Conservation (phyloP, 176 grass and related monocot genomes). For the Cenchrus purpureus region DNA sequence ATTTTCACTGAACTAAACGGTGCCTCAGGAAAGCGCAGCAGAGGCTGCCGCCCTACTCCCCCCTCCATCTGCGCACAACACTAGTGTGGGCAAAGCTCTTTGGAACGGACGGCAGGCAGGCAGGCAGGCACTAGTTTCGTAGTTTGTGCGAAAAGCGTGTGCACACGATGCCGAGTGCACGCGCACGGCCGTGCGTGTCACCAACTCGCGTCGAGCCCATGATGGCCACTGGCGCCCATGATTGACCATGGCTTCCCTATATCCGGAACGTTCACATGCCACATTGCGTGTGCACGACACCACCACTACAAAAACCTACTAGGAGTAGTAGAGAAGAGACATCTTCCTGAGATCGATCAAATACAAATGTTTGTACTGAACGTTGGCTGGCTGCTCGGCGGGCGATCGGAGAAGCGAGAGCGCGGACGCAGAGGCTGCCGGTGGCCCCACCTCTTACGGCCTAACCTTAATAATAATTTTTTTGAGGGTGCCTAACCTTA, state of each 20-base stretch:
- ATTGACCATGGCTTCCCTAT: background rate
- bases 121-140: background rate
- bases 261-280: slow-evolving; percentile 36
- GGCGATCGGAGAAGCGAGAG: background rate
- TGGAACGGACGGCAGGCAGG: background rate
- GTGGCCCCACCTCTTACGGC: background rate
- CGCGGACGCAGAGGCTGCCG: background rate
- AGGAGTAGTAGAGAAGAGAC: too few species aligned
- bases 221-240: background rate
- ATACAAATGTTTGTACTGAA: too few species aligned
- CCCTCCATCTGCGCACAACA: background rate
- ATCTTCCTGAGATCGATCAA: too few species aligned
- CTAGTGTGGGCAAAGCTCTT: background rate
- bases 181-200: slow-evolving; percentile 15
- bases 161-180: background rate
- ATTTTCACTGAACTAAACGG: too few species aligned
- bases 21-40: too few species aligned
- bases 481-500: background rate
- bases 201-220: background rate
- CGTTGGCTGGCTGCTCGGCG: too few species aligned
- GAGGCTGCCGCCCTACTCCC: too few species aligned
- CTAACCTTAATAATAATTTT: too few species aligned
- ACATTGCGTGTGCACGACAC: background rate
- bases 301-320: background rate
- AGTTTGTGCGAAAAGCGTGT: background rate